Evolutionary conservation across 2,329 filamentous ascomycete species (phyloP), one percentile per base, ranked within the genome.

Genomic region (Phialophora expanda): DNA sequence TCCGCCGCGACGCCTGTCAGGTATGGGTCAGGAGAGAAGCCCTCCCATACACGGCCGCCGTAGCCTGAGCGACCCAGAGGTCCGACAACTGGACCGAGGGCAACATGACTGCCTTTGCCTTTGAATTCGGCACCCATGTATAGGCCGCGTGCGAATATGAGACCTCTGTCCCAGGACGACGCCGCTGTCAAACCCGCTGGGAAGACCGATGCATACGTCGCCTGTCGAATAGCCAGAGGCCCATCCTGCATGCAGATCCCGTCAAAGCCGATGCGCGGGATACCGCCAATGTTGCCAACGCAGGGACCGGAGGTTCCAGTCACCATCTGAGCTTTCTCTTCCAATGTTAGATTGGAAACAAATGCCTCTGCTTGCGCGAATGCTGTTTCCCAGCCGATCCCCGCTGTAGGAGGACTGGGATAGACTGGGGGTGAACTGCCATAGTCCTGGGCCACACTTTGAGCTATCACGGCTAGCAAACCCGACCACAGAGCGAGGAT

Each of bases 21-120:
- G 66, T 83, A 85, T 0, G 82, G 81, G 68, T 85, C 83, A 7
- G 77, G 75, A 7, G 78, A 78, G 66, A 84, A 84, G 0, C 82
- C 81, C 70, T 83, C 80, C 80, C 79, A 83, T 65, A 82, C 82
- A 2, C 81, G 74, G 2, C 81, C 81, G 17, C 79, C 81, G 8
- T 73, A 73, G 0, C 77, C 72, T 50, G 75, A 71, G 59, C 71
- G 70, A 9, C 76, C 75, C 3, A 77, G 56, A 0, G 76, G 78
- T 2, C 81, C 80, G 34, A 78, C 71, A 61, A 83, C 76, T 24
- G 80, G 80, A 0, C 70, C 80, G 2, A 82, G 75, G 4, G 77
- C 71, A 8, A 82, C 74, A 67, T 82, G 75, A 11, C 80, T 74
- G 17, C 80, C 81, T 56, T 82, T 76, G 24, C 67, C 75, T 61